Base-by-base conservation (phyloP, 345 rosid species). In the Litchi chinensis region DNA sequence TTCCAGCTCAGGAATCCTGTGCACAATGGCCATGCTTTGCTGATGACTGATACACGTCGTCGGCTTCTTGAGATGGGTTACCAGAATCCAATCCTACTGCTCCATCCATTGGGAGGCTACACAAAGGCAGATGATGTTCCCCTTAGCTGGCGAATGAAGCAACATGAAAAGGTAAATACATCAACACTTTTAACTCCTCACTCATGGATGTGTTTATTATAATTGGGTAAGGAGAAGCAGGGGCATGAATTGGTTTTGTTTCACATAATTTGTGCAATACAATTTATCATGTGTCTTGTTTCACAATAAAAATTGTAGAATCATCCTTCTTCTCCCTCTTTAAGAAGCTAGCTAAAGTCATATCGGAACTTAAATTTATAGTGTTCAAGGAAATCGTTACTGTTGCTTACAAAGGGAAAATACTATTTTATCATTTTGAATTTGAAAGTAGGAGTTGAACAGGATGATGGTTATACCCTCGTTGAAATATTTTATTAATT, bases 71-170 rank as follows among this genome's bases (percentile, higher is more conserved):
- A 96, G 70, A 93, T 94, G 97, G 99, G 99, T 39, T 96, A 91
- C 80, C 85, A 91, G 88, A 96, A 96, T 32, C 99, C 99, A 68
- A 79, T 94, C 73, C 98, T 96, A 79, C 78, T 96, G 88, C 99
- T 96, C 74, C 93, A 96, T 86, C 99, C 99, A 4, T 80, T 96
- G 43, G 99, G 99, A 77, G 99, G 99, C 73, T 96, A 84, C 84
- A 96, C 98, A 5, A 96, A 96, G 83, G 98, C 97, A 68, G 98
- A 96, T 84, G 99, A 96, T 87, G 99, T 96, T 86, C 98, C 99
- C 54, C 88, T 96, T 11, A 92, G 91, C 77, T 96, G 98, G 99
- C 87, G 98, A 77, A 96, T 96, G 99, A 93, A 84, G 80, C 99
- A 96, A 76, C 99, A 96, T 70, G 98, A 91, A 85, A 93, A 94